Evolutionary conservation across 306 rosid species (phyloP), one percentile per base, ranked within the genome.

Genomic region (Cajanus cajan): DNA sequence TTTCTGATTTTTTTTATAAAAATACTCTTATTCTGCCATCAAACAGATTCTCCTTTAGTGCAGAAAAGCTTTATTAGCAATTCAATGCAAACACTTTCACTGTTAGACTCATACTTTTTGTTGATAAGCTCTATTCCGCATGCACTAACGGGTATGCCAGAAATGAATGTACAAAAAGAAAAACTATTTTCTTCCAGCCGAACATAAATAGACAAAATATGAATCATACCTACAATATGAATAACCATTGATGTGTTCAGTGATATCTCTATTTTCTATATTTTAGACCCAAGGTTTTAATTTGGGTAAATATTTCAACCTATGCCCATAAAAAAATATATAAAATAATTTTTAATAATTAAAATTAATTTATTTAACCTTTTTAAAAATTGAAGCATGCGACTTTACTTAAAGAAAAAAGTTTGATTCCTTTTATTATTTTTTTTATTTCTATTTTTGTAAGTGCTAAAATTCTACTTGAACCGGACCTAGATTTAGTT

Each of bases 81-180:
- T 65, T 84, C 34, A 65, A 83, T 79, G 74, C 84, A 87, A 87
- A 83, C 80, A 8, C 77, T 87, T 85, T 90, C 92, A 86, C 86
- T 73, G 79, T 86, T 71, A 78, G 68, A 73, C 34, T 77, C 50
- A 79, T 82, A 73, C 86, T 82, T 80, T 50, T 76, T 70, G 82
- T 14, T 47, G 31, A 47, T 37, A 37, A 31, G 4, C n/a, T 5
- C 14, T 44, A 5, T 48, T 74, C 16, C 36, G 51, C 70, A 15
- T 79, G 87, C 82, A 65, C 70, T 6, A 76, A 81, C 41, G 7
- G 64, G 58, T 55, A 55, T 62, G 21, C 31, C 24, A 21, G 31
- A 21, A 54, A 75, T 34, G 65, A 73, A 34, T 65, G 75, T 58
- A 55, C 69, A 41, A 73, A 28, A 63, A 41, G 41, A 22, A 10